Percentiles rank a stretch among this genome's conserved stretches.
These are phyloP conservation scores for Gigaspora rosea DNA, from an alignment of 192 early-diverging fungal species.

Conservation along the genomic window DNA sequence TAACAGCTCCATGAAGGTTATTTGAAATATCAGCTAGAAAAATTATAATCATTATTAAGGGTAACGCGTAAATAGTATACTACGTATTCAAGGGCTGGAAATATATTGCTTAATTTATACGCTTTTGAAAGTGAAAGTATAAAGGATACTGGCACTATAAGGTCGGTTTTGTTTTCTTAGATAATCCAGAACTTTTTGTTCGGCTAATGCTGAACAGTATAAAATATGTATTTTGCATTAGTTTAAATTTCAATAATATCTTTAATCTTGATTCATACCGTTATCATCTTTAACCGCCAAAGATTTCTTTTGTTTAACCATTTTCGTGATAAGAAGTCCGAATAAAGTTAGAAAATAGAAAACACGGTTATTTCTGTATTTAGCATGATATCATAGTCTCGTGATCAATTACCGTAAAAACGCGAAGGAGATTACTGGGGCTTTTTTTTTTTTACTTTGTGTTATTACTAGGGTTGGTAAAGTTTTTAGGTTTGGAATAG, in stretches of 20 bases:
- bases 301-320: constrained; percentile 34
- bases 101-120: neutral
- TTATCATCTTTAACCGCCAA: constrained; percentile 22
- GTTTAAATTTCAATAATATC: neutral
- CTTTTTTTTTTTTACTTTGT: too few species aligned
- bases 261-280: neutral
- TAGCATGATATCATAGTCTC: too few species aligned
- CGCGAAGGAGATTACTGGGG: too few species aligned
- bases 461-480: too few species aligned
- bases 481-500: too few species aligned
- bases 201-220: constrained; percentile 27
- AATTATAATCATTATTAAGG: neutral
- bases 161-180: constrained; percentile 49
- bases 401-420: too few species aligned
- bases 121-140: constrained; percentile 1
- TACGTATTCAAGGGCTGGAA: neutral
- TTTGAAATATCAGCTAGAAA: constrained; percentile 45
- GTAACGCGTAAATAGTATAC: neutral
- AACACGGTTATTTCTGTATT: too few species aligned
- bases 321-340: neutral
- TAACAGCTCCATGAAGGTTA: constrained; percentile 45
- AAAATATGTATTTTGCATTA: neutral
- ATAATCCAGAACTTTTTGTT: constrained; percentile 49
- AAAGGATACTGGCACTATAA: constrained; percentile 48
- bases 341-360: too few species aligned